A percentile compares a stretch with the other conserved stretches of the same genome.
These are phyloP conservation scores for Apiotrichum gracile DNA, from an alignment of 1,284 basidiomycete genomes.

Conservation along the genomic window DNA sequence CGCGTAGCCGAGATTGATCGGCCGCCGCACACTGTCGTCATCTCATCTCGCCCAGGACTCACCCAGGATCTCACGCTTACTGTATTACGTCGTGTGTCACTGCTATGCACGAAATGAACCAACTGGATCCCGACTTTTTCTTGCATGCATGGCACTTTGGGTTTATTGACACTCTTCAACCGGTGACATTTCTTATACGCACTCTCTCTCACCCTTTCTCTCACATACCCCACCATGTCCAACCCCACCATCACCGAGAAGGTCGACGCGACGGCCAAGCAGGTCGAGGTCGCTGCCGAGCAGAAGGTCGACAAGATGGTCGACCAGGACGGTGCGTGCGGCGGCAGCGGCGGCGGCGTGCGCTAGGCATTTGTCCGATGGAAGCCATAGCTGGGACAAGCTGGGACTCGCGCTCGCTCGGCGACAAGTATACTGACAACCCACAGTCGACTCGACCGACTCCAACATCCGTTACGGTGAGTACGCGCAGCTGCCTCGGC, in stretches of 20 bases:
- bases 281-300: neutral
- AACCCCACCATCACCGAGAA: neutral
- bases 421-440: neutral
- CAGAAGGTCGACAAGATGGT: neutral
- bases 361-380: neutral
- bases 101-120: too few relatives aligned
- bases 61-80: too few relatives aligned
- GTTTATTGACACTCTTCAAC: too few relatives aligned
- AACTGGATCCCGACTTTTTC: too few relatives aligned
- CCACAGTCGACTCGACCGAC: constrained; percentile 43
- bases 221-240: neutral
- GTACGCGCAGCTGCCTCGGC: constrained; percentile 1
- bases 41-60: too few relatives aligned
- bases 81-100: too few relatives aligned
- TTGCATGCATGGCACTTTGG: too few relatives aligned
- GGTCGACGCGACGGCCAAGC: neutral
- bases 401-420: neutral
- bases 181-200: too few relatives aligned
- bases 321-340: constrained; percentile 1
- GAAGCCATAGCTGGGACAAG: neutral
- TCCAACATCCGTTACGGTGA: constrained; percentile 44
- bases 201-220: neutral
- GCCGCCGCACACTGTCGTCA: too few relatives aligned
- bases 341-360: too few relatives aligned
- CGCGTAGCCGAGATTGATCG: too few relatives aligned